A percentile compares a stretch with the other conserved stretches of the same genome.
phyloP scores from a whole-genome alignment of 495 filamentous ascomycete species.

The Hypomontagnella submonticulosa region DNA sequence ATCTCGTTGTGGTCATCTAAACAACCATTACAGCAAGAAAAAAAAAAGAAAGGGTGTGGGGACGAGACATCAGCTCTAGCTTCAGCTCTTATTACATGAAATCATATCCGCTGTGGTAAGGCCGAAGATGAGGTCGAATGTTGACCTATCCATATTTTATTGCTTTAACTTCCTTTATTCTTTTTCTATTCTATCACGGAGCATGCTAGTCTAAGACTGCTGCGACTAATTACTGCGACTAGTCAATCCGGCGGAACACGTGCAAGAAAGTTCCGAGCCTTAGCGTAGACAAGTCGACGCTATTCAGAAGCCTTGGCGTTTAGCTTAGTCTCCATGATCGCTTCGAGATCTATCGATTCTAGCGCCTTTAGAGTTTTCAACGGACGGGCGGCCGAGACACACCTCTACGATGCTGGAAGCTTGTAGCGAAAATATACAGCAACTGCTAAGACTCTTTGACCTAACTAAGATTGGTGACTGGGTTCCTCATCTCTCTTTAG shows the following conservation, averaged over 20 bases:
- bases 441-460: constrained; percentile 1
- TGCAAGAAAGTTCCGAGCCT: constrained; percentile 32
- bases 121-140: constrained; percentile 17
- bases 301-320: constrained; percentile 24
- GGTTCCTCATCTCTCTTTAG: constrained; percentile 27
- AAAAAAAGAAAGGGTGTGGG: constrained; percentile 7
- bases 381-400: constrained; percentile 16
- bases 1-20: not conserved
- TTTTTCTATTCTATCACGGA: constrained; percentile 6
- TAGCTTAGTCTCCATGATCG: constrained; percentile 17
- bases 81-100: constrained; percentile 13
- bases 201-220: constrained; percentile 7
- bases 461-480: constrained; percentile 6
- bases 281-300: constrained; percentile 29
- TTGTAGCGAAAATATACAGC: constrained; percentile 7
- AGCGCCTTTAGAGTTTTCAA: constrained; percentile 20
- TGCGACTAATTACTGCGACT: constrained; percentile 3
- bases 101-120: constrained; percentile 19
- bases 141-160: constrained; percentile 13
- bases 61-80: constrained; percentile 3
- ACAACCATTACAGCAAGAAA: constrained; percentile 5
- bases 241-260: constrained; percentile 18
- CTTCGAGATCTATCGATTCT: constrained; percentile 39
- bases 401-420: constrained; percentile 7
- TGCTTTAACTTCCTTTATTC: constrained; percentile 21